A percentile compares a stretch with the other conserved stretches of the same genome.
Conservation (phyloP, 805 yeast genomes). For the Pichia pseudocactophila region DNA sequence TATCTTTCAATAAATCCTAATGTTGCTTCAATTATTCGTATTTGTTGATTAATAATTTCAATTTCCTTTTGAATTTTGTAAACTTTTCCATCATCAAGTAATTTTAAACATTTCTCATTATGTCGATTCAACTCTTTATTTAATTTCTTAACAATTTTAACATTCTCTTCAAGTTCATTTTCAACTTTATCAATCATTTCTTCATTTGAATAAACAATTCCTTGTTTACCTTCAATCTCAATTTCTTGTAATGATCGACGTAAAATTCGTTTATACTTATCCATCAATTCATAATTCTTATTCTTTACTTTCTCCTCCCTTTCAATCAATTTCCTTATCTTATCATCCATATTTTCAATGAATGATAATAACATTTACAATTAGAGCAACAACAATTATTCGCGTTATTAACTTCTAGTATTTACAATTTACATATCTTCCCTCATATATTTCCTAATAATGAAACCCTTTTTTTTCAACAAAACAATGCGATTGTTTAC, state of each 20-base stretch:
- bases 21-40: constrained; percentile 61
- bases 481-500: neutral
- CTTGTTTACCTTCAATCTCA: constrained; percentile 8
- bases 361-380: too few species aligned
- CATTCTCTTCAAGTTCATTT: constrained; percentile 12
- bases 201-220: constrained; percentile 22
- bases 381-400: too few species aligned
- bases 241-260: constrained; percentile 3
- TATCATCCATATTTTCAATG: constrained; percentile 9
- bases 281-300: constrained; percentile 1
- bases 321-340: constrained; percentile 5
- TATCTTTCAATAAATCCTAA: constrained; percentile 29
- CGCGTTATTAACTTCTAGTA: too few species aligned
- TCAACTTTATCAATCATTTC: constrained; percentile 19
- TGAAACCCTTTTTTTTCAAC: neutral
- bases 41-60: constrained; percentile 62
- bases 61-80: constrained; percentile 41
- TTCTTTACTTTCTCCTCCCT: constrained; percentile 5
- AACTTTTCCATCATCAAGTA: constrained; percentile 9
- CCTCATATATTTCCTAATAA: too few species aligned
- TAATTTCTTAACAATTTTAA: constrained; percentile 12
- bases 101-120: constrained; percentile 2
- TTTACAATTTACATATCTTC: too few species aligned
- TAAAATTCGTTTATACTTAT: constrained; percentile 6
- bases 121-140: constrained; percentile 2